Evolutionary conservation across 2,329 filamentous ascomycete genomes (phyloP), one percentile per base, ranked within the genome.

Genomic region (Diaporthe eres): DNA sequence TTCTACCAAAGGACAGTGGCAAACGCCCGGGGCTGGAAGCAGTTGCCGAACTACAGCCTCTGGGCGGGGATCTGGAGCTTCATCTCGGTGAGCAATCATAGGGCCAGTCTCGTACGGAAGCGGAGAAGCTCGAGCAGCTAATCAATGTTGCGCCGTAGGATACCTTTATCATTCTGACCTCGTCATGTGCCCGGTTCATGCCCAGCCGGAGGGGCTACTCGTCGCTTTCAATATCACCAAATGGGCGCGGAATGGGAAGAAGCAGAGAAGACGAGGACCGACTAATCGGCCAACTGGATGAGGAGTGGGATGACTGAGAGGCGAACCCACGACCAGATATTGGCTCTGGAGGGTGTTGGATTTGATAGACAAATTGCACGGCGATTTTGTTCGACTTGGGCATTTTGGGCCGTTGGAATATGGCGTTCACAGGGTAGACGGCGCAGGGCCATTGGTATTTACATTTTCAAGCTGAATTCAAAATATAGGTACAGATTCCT

Each of bases 1-100:
- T 95, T 98, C 78, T 99, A 98, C 87, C 96, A 98, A 85, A 92
- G 97, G 76, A 97, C 95, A 44, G 96, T 99, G 75, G 93, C 96
- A 85, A 95, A 99, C 83, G 95, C 98, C 80, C 90, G 97, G 77
- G 97, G 97, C 65, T 98, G 96, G 97, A 92, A 94, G 79, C 97
- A 99, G 84, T 87, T 98, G 79, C 97, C 97, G 72, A 98, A 99
- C 86, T 98, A 97, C 86, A 92, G 91, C 80, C 90, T 98, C 79
- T 99, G 97, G 97, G 92, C 95, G 42, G 93, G 95, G 73, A 94
- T 98, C 77, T 92, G 94, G 85, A 92, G 90, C 79, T 98, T 98
- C 83, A 86, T 98, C 81, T 93, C 90, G 88, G 96, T 97, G 90
- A 77, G 77, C 78, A 79, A 75, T 81, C 79, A 71, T 80, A 44